Base-by-base conservation (phyloP, 2,329 filamentous ascomycete genomes). In the Lasiodiplodia sp. region DNA sequence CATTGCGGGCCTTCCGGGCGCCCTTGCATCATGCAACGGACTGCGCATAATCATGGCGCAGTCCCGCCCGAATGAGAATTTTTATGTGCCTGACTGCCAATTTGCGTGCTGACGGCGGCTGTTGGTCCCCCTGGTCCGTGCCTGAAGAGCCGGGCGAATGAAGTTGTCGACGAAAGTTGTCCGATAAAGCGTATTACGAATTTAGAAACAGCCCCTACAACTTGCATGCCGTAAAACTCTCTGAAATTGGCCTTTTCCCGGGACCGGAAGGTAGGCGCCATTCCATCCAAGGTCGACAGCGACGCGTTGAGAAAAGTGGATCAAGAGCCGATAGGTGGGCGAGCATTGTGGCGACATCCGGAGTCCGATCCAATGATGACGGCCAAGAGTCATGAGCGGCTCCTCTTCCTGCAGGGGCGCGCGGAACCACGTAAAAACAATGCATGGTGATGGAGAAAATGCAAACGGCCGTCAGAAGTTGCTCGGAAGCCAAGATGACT, bases 1-100 rank as follows among this genome's bases (percentile, higher is more conserved):
- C 49, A 44, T 28, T 28, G 58, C 58, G 58, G 58, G 16, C 38
- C 38, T 44, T 31, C 21, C 56, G 18, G 10, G 4, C 49, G 40
- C 28, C 60, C 60, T 64, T 64, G 60, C 60, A 37, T 52, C 31
- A 18, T 52, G 60, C 60, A 63, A 28, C 16, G 34, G 11, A 11
- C 38, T 28, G 12, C 28, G 60, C 60, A 64, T 52, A 47, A 47
- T 47, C 14, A 64, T 52, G 60, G 60, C 58, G 58, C 58, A 47
- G 38, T 16, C 40, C 11, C 40, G 16, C 49, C 25, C 57, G 57
- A 63, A 23, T n/a, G 58, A 63, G 31, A 18, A 8, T n/a, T 38
- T 31, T 38, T 64, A 38, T 44, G 25, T 63, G 58, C 44, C 44
- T 63, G 44, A n/a, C 56, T 14, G 56, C 55, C 55, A 18, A n/a